A percentile compares a stretch with the other conserved stretches of the same genome.
Conservation (phyloP, 257 asterid genomes). For the Verbena officinalis region DNA sequence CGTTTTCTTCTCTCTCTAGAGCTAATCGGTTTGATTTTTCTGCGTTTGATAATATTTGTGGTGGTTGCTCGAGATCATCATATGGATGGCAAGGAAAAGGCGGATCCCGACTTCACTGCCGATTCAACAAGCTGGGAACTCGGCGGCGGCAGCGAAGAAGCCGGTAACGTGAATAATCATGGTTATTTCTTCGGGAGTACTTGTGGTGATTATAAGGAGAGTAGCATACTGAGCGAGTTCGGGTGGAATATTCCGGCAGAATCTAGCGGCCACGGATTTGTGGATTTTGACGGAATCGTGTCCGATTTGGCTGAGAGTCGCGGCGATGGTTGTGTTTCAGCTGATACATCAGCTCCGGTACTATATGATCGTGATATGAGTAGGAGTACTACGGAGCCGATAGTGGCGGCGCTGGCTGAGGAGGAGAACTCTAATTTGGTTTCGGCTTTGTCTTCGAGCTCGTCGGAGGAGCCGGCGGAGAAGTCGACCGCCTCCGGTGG, state of each 20-base stretch:
- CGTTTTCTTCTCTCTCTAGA: constrained; percentile 24
- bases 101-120: constrained; percentile 33
- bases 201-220: constrained; percentile 30
- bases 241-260: constrained; percentile 66
- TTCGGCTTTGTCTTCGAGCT: constrained; percentile 54
- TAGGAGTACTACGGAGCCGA: constrained; percentile 10
- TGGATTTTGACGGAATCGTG: constrained; percentile 42
- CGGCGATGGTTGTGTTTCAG: constrained; percentile 16
- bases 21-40: background rate
- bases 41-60: background rate
- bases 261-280: constrained; percentile 25
- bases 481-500: constrained; percentile 60
- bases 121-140: constrained; percentile 45
- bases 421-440: constrained; percentile 31
- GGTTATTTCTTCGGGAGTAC: constrained; percentile 40
- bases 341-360: background rate
- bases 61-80: background rate
- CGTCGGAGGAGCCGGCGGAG: constrained; percentile 74
- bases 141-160: constrained; percentile 21
- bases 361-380: background rate
- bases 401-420: constrained; percentile 24
- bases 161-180: background rate
- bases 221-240: constrained; percentile 52
- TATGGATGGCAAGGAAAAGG: constrained; percentile 40
- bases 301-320: constrained; percentile 42